Evolutionary conservation across 2,329 filamentous ascomycete species (phyloP), one percentile per base, ranked within the genome.

Genomic region (Rutstroemia sp.): DNA sequence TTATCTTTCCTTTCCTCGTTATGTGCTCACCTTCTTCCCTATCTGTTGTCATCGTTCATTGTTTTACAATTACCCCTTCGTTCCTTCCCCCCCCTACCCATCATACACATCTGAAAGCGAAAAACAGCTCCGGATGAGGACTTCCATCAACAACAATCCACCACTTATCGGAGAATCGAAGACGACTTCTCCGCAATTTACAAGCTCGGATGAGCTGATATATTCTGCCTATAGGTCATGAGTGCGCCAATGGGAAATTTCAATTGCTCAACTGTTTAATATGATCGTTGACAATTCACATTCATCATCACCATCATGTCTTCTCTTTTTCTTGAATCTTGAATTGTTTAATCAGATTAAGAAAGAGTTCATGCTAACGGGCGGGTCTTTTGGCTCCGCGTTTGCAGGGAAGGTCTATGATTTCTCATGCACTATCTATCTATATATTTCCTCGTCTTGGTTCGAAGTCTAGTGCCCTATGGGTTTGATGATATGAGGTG

Each of bases 141-240:
- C 30, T 34, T 9, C 3, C 10, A 12, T 12, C 30, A 34, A 34
- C 30, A 10, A 34, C 30, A 10, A 34, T 34, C 38, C 14, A 7
- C 10, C 42, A 18, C 4, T 39, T 4, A 12, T 19, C 19, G 46
- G 48, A 53, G 27, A 37, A 34, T 53, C 30, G 42, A 53, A 44
- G 48, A 53, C 27, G 27, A 53, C 41, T 53, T 47, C 42, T 23
- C 48, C 51, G 37, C 51, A 53, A 39, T 16, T 48, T 48, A 16
- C 18, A 25, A 39, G 51, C 51, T 53, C 51, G 42, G 51, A 47
- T 25, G 51, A 53, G 51, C 42, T 53, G 51, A 53, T 53, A 25
- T 53, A 8, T 42, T 42, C 19, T 42, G 23, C 48, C 42, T 38
- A 53, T 38, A 53, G 51, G 51, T 53, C 51, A 10, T 53, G n/a